Base-by-base conservation (phyloP, 805 yeast species). In the Pichia sporocuriosa region DNA sequence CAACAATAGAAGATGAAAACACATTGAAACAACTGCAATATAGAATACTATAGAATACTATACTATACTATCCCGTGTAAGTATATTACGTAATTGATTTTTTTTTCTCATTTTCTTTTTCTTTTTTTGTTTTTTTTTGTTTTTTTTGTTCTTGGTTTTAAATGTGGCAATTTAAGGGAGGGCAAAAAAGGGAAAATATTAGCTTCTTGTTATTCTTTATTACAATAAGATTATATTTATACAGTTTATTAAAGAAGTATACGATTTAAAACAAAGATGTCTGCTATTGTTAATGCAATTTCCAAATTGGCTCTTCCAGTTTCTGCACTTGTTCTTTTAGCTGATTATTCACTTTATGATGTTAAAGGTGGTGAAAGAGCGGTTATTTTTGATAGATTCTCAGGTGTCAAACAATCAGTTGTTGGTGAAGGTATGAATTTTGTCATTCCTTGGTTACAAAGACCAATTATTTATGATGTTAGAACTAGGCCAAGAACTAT, bases 391-490 rank as follows among this genome's bases (percentile, higher is more conserved):
- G 97, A 93, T 68, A 74, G 98, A 55, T 65, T 93, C 44, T 67
- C 73, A 33, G 98, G 98, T 68, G 95, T 93, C 40, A 83, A 85
- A 62, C 79, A 79, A 55, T 67, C 69, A n/a, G 97, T 93, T 20
- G 71, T 89, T 46, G 96, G 97, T 23, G 98, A 93, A 68, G 98
- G 98, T 46, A 84, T 97, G 20, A 97, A 93, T 65, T 93, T 93
- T 63, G 68, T 89, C 50, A 63, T 93, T 40, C 98, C 98, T 40
- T 93, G 98, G 97, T 69, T 93, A 50, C 98, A 93, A 62, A 81
- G 78, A 61, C 94, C 97, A 3, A 74, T 93, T 37, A 68, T 87
- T 15, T 93, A 75, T 62, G 98, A 93, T 62, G 96, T 93, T 23
- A 76, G 97, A 59, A 89, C 96, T n/a, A 84, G 79, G 58, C 97